phyloP scores from a whole-genome alignment of 345 rosid genomes.

The Trapa bicornis region DNA sequence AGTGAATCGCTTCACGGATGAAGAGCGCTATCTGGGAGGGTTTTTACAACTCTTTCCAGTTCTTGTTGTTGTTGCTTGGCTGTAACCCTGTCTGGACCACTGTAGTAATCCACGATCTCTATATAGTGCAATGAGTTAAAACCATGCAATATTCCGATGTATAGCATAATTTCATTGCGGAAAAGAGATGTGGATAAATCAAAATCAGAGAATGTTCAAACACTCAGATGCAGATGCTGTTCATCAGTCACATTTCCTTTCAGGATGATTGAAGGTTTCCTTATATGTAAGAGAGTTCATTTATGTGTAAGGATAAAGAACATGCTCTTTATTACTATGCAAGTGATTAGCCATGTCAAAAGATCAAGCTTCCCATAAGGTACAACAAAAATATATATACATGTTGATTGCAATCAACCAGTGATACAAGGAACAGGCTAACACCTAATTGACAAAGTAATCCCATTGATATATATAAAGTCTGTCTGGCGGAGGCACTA shows the following conservation, averaged over 20 bases:
- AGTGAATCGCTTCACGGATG: slow-evolving; percentile 61
- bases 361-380: too few species aligned
- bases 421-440: too few species aligned
- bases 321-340: not conserved
- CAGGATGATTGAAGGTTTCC: too few species aligned
- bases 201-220: not conserved
- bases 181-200: not conserved
- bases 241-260: too few species aligned
- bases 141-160: not conserved
- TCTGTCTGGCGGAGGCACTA: slow-evolving; percentile 13
- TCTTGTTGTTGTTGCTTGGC: slow-evolving; percentile 76
- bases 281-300: too few species aligned
- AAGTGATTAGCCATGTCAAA: not conserved
- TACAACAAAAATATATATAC: too few species aligned
- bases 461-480: not conserved
- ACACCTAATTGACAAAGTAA: not conserved
- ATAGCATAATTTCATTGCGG: not conserved
- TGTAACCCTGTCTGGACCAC: slow-evolving; percentile 80
- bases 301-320: not conserved
- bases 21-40: slow-evolving; percentile 56
- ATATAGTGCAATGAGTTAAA: slow-evolving; percentile 1
- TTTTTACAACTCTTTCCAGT: slow-evolving; percentile 68
- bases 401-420: too few species aligned
- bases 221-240: too few species aligned
- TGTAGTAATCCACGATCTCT: too few species aligned